Evolutionary conservation across 73 alveolate species (phyloP).

Genomic region (Paramecium bursaria): DNA sequence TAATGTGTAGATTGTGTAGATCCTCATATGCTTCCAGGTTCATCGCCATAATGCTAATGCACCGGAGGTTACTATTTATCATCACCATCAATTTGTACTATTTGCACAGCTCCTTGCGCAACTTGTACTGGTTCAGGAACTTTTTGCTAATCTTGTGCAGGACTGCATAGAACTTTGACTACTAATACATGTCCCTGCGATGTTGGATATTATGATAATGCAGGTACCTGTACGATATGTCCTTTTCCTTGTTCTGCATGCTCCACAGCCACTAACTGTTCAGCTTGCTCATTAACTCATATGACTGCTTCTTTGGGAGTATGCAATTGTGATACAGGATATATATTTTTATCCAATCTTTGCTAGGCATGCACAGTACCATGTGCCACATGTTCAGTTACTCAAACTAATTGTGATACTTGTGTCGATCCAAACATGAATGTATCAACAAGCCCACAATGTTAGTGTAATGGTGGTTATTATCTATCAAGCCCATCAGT

Average conservation of each 20-base stretch:
- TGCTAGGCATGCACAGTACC: background rate
- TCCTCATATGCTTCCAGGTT: background rate
- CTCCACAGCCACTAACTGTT: background rate
- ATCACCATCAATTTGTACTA: background rate
- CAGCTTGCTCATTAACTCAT: background rate
- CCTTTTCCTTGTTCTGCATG: background rate
- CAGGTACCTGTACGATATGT: background rate
- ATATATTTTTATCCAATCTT: background rate
- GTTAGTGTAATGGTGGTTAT: background rate
- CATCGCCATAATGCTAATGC: background rate
- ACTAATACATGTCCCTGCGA: background rate
- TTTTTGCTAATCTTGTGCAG: slow-evolving; percentile 3
- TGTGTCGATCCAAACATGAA: background rate
- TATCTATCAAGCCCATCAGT: background rate
- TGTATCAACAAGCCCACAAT: background rate
- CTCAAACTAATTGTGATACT: background rate
- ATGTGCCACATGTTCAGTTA: background rate
- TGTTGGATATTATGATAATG: background rate
- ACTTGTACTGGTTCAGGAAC: background rate
- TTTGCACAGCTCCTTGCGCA: slow-evolving; percentile 9
- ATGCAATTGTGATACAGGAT: background rate
- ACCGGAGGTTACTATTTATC: background rate
- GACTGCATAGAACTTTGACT: background rate
- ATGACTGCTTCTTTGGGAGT: background rate
- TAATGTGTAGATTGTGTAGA: background rate